A percentile compares a stretch with the other conserved stretches of the same genome.
Conservation (phyloP, 2,329 filamentous ascomycete species). For the Drechslerella dactyloides region DNA sequence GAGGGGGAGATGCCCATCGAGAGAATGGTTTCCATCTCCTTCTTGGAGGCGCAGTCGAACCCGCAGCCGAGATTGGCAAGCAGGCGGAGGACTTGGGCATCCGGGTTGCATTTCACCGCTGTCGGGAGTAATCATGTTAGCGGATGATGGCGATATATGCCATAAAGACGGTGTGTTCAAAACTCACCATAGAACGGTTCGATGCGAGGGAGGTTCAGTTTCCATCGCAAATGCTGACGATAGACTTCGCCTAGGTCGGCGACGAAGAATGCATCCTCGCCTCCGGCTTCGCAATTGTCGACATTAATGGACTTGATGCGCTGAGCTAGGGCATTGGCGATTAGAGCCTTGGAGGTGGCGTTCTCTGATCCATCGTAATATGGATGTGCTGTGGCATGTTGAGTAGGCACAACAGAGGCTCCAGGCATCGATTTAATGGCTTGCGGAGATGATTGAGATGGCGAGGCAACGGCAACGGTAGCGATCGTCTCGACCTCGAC, state of each 20-base stretch:
- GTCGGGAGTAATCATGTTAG: constrained; percentile 39
- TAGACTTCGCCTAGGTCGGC: constrained; percentile 98
- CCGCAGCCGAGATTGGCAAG: constrained; percentile 87
- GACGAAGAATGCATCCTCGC: constrained; percentile 98
- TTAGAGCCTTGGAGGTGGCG: constrained; percentile 73
- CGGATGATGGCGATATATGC: constrained; percentile 29
- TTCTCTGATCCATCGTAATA: constrained; percentile 51
- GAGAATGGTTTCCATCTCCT: constrained; percentile 91
- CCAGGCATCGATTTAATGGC: constrained; percentile 58
- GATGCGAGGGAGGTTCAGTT: constrained; percentile 87
- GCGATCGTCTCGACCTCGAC: constrained; percentile 65
- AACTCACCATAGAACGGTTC: constrained; percentile 91
- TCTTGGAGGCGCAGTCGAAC: constrained; percentile 98
- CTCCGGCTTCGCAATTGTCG: constrained; percentile 85
- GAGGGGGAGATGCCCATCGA: constrained; percentile 80
- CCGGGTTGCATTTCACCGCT: constrained; percentile 99
- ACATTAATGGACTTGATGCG: constrained; percentile 84
- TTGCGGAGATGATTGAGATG: constrained; percentile 57
- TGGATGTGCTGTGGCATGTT: constrained; percentile 26
- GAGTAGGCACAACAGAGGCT: constrained; percentile 47
- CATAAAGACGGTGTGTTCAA: not conserved
- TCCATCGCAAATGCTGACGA: constrained; percentile 98
- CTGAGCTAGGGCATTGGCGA: constrained; percentile 83
- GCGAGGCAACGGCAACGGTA: constrained; percentile 67
- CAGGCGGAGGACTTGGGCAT: constrained; percentile 84